These are phyloP conservation scores for Xanthoconium separans DNA, from an alignment of 1,284 basidiomycete genomes.

Conservation along the genomic window DNA sequence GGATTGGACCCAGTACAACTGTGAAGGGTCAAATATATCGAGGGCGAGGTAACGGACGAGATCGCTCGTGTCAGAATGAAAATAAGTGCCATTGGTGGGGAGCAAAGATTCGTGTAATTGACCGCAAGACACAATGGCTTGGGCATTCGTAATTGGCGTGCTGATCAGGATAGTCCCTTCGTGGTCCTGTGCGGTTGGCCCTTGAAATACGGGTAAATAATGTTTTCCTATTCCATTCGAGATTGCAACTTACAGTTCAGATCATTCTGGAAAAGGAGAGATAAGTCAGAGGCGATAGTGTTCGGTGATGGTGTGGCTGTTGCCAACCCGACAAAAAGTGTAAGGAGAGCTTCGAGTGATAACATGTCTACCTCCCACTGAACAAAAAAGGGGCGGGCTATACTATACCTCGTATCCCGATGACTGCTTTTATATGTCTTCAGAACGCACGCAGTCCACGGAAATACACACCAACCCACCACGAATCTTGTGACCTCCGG, in stretches of 20 bases:
- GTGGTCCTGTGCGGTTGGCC: slow-evolving; percentile 12
- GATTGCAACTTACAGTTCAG: slow-evolving; percentile 7
- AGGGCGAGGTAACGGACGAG: slow-evolving; percentile 12
- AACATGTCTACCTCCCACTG: too few species aligned
- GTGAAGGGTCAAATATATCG: slow-evolving; percentile 2
- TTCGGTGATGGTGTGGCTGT: slow-evolving; percentile 4
- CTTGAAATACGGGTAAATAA: neutral
- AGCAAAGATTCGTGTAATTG: slow-evolving; percentile 11
- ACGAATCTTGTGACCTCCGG: too few species aligned
- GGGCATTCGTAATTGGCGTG: slow-evolving; percentile 1
- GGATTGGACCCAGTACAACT: slow-evolving; percentile 15
- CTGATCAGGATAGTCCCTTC: slow-evolving; percentile 12
- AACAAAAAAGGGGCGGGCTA: too few species aligned
- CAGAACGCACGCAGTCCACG: too few species aligned
- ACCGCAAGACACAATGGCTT: slow-evolving; percentile 8
- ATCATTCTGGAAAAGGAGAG: slow-evolving; percentile 12
- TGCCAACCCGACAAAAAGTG: neutral
- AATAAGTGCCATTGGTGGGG: slow-evolving; percentile 9
- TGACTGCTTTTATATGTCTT: too few species aligned
- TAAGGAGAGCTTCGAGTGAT: neutral
- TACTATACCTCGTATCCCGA: too few species aligned
- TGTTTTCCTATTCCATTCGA: neutral
- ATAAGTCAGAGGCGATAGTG: slow-evolving; percentile 5
- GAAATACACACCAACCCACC: too few species aligned
- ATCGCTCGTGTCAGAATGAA: slow-evolving; percentile 8